Base-by-base conservation (phyloP, 2,329 filamentous ascomycete species). In the Claviceps lovelessii region DNA sequence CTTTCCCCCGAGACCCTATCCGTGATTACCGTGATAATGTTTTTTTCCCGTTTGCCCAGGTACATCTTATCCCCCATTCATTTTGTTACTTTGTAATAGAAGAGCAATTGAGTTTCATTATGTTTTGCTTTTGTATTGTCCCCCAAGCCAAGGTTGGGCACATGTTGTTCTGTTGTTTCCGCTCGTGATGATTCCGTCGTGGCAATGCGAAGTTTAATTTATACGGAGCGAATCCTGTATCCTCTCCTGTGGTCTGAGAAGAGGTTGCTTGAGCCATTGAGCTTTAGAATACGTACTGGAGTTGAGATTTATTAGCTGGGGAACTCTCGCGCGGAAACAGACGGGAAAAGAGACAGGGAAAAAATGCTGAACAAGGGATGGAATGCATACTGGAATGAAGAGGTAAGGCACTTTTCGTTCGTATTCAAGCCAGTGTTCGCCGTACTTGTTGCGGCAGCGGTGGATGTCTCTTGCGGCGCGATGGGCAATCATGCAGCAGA, bases 391-490 rank as follows among this genome's bases (percentile, higher is more conserved):
- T 42, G 88, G 88, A 72, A 94, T 89, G 68, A 94, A 93, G 54
- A 93, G 74, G 68, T 90, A 91, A 23, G 88, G 88, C 51, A 90
- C 87, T 63, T 77, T 76, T 71, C 76, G 79, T 73, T 88, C 85
- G 65, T 93, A 94, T 73, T 90, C 83, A 31, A 75, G 71, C 88
- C 88, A 94, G 35, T 84, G 83, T 58, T 88, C 83, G 4, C 87
- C 88, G 70, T 95, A 95, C 76, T 88, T 90, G 64, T 74, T 75
- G 58, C 81, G 81, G 70, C 89, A 95, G 59, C 84, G 78, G 64
- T 84, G 76, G 58, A 91, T 88, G 67, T 95, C 89, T 59, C 89
- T 78, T 53, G 73, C 71, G 11, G 87, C 86, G 56, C 88, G 85
- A 70, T 94, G 89, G 3, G 82, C 75, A 64, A 94, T 93, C 88